Evolutionary conservation across 2,329 filamentous ascomycete genomes (phyloP).

Genomic region (Talaromyces sp.): DNA sequence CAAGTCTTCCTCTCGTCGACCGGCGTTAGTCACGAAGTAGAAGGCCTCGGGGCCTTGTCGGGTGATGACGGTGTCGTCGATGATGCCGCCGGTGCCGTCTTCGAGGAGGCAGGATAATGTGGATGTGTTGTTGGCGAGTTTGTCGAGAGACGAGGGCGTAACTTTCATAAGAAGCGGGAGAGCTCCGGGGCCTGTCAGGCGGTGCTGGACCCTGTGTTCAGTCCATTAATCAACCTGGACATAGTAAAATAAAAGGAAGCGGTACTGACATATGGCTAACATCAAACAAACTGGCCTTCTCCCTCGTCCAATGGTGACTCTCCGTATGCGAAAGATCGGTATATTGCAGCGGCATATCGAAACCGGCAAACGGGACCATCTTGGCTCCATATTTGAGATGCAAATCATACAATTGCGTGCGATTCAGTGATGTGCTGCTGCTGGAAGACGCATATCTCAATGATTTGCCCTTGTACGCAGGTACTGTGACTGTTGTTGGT

Average conservation of each 20-base stretch:
- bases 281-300: slow-evolving; percentile 88
- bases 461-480: slow-evolving; percentile 25
- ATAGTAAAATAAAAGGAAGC: background rate
- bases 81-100: slow-evolving; percentile 79
- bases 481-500: background rate
- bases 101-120: slow-evolving; percentile 83
- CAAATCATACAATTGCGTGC: slow-evolving; percentile 74
- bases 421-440: slow-evolving; percentile 27
- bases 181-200: slow-evolving; percentile 76
- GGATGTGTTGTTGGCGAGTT: slow-evolving; percentile 66
- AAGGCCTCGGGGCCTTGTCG: slow-evolving; percentile 71
- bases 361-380: slow-evolving; percentile 96
- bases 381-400: slow-evolving; percentile 78
- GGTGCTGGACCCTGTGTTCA: slow-evolving; percentile 67
- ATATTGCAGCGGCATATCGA: slow-evolving; percentile 91
- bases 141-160: slow-evolving; percentile 71
- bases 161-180: slow-evolving; percentile 78
- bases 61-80: slow-evolving; percentile 91
- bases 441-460: slow-evolving; percentile 36
- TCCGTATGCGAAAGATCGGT: slow-evolving; percentile 71
- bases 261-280: slow-evolving; percentile 83
- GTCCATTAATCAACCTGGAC: background rate
- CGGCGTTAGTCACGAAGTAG: slow-evolving; percentile 95
- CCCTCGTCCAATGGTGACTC: slow-evolving; percentile 86
- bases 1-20: slow-evolving; percentile 83